Percentiles rank a stretch among this genome's conserved stretches.
phyloP scores from a whole-genome alignment of 805 yeast species.

The Cyberlindnera subsufficiens region DNA sequence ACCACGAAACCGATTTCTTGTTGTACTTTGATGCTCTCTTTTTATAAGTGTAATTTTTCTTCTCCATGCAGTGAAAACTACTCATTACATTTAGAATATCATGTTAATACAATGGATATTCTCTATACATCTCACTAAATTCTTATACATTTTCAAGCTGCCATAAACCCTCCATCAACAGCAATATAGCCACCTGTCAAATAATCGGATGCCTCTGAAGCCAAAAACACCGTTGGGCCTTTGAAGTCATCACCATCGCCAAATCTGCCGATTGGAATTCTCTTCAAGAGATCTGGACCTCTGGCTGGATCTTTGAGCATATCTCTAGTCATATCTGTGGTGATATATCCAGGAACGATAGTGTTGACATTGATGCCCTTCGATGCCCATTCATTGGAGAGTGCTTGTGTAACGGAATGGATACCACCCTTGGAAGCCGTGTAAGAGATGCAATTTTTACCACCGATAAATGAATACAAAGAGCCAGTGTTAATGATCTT shows the following conservation, averaged over 20 bases:
- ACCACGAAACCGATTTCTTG: conserved; percentile 75
- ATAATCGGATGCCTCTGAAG: conserved; percentile 70
- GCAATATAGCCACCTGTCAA: conserved; percentile 69
- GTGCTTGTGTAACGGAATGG: conserved; percentile 61
- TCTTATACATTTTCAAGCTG: no score
- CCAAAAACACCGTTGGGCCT: conserved; percentile 78
- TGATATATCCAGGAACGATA: conserved; percentile 45
- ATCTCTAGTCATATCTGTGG: conserved; percentile 38
- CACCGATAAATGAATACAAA: conserved; percentile 34
- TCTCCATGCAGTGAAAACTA: background rate
- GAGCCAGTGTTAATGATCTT: conserved; percentile 82
- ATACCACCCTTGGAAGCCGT: conserved; percentile 84
- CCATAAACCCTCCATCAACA: conserved; percentile 70
- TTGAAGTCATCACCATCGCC: conserved; percentile 43
- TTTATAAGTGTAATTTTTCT: background rate
- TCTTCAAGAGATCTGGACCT: conserved; percentile 25
- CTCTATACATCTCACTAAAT: no score
- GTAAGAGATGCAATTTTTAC: conserved; percentile 48
- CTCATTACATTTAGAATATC: background rate
- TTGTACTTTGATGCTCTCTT: no score
- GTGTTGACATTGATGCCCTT: conserved; percentile 41
- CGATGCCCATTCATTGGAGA: conserved; percentile 52
- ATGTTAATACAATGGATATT: background rate
- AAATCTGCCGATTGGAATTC: conserved; percentile 43
- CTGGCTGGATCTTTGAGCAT: conserved; percentile 24